phyloP scores from a whole-genome alignment of 169 alveolate species.

The Plasmodium coatneyi region DNA sequence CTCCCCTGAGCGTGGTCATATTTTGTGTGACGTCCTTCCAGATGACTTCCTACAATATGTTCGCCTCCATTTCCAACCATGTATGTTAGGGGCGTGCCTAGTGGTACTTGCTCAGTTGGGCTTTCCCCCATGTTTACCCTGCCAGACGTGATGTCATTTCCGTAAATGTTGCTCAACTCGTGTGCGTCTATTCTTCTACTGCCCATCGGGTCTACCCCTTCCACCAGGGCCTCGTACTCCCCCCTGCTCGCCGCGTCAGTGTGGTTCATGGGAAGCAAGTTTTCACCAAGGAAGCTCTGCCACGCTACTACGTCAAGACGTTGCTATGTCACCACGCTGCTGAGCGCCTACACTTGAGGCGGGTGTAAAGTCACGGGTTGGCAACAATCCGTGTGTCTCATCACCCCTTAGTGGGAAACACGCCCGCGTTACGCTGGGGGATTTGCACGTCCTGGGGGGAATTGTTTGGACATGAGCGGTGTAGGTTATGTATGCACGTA shows the following conservation, averaged over 20 bases:
- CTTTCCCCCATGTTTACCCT: neutral
- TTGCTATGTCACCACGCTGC: neutral
- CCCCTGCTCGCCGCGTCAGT: neutral
- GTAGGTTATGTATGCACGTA: neutral
- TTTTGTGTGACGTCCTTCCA: neutral
- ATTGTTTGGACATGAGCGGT: neutral
- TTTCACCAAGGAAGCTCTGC: neutral
- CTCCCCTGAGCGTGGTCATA: neutral
- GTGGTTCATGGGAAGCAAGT: constrained; percentile 6
- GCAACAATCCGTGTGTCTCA: constrained; percentile 1
- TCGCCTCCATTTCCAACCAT: constrained; percentile 3
- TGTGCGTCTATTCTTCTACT: neutral
- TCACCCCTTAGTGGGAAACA: neutral
- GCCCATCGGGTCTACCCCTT: neutral
- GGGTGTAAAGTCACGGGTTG: neutral
- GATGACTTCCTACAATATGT: neutral
- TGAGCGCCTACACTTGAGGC: neutral
- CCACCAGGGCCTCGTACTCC: constrained; percentile 22
- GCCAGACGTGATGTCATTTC: neutral
- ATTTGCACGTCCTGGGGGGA: neutral
- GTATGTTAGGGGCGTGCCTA: constrained; percentile 51
- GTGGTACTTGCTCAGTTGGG: neutral
- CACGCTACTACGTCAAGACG: neutral
- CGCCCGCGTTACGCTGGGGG: neutral
- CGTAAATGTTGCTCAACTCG: constrained; percentile 19